These are phyloP conservation scores for Salix suchowensis DNA, from an alignment of 345 rosid species.

Conservation along the genomic window DNA sequence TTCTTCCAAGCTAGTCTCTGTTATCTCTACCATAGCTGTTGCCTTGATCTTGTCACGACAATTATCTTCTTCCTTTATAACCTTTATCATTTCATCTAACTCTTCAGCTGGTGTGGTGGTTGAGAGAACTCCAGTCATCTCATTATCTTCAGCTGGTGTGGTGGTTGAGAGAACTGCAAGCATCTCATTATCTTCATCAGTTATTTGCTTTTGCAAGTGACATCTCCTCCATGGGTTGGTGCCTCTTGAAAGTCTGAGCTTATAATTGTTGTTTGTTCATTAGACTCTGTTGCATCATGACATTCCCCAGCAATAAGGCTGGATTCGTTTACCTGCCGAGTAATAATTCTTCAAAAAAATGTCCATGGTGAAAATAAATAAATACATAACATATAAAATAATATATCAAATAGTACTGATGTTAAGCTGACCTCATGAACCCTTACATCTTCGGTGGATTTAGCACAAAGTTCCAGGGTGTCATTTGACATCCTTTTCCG, in stretches of 20 bases:
- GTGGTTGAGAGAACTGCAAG: neutral
- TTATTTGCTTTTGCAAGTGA: conserved; percentile 4
- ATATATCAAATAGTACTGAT: neutral
- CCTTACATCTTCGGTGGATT: conserved; percentile 12
- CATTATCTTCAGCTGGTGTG: conserved; percentile 2
- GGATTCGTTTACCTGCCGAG: conserved; percentile 31
- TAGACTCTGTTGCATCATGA: conserved; percentile 17
- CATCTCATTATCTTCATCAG: conserved; percentile 16
- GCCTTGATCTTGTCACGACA: conserved; percentile 3
- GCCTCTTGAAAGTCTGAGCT: conserved; percentile 16
- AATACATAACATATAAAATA: neutral
- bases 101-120: conserved; percentile 2
- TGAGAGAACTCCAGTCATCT: neutral
- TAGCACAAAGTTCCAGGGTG: conserved; percentile 4
- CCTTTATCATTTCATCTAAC: conserved; percentile 16
- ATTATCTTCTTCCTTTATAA: conserved; percentile 6
- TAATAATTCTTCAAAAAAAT: neutral
- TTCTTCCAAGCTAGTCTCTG: conserved; percentile 15
- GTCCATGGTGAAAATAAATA: conserved; percentile 7
- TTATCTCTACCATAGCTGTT: neutral
- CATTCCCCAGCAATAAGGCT: conserved; percentile 1
- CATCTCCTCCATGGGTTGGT: conserved; percentile 17
- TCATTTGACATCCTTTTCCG: conserved; percentile 14
- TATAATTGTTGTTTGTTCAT: conserved; percentile 18
- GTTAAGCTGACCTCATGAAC: conserved; percentile 22